Conservation (phyloP, 306 rosid genomes). For the Vigna unguiculata region DNA sequence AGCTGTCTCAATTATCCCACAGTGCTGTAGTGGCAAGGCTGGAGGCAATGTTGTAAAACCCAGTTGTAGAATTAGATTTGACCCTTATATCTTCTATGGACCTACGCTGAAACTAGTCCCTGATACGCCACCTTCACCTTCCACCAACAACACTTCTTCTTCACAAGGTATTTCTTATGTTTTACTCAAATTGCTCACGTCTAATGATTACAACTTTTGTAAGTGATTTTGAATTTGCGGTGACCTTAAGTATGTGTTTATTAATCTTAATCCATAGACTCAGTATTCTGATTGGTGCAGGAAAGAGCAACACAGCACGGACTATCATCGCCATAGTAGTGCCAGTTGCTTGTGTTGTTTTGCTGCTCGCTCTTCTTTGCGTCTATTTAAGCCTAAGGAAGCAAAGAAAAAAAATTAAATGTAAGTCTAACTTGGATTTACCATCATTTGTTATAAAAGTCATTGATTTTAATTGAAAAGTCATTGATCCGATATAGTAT, state of each 20-base stretch:
- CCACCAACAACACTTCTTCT: background rate
- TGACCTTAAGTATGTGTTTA: background rate
- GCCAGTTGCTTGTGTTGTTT: conserved; percentile 25
- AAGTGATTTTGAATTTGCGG: too few species aligned
- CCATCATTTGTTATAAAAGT: background rate
- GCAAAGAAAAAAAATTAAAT: background rate
- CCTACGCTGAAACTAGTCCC: background rate
- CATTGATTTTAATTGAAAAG: background rate
- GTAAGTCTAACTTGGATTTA: background rate
- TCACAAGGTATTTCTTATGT: background rate
- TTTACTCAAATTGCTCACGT: background rate
- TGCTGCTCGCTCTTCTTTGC: background rate
- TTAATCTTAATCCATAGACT: background rate
- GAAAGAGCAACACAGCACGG: conserved; percentile 31
- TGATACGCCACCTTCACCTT: background rate
- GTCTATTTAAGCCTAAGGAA: conserved; percentile 40
- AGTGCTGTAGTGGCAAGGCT: conserved; percentile 14
- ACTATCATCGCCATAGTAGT: conserved; percentile 38
- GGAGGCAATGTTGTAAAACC: conserved; percentile 39
- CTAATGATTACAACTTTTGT: background rate
- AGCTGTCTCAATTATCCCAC: background rate
- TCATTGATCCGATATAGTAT: too few species aligned
- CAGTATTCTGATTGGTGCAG: conserved; percentile 49
- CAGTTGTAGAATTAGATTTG: conserved; percentile 7
- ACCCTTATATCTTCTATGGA: background rate